phyloP scores from a whole-genome alignment of 2,329 filamentous ascomycete genomes.

The Thielaviopsis populi region DNA sequence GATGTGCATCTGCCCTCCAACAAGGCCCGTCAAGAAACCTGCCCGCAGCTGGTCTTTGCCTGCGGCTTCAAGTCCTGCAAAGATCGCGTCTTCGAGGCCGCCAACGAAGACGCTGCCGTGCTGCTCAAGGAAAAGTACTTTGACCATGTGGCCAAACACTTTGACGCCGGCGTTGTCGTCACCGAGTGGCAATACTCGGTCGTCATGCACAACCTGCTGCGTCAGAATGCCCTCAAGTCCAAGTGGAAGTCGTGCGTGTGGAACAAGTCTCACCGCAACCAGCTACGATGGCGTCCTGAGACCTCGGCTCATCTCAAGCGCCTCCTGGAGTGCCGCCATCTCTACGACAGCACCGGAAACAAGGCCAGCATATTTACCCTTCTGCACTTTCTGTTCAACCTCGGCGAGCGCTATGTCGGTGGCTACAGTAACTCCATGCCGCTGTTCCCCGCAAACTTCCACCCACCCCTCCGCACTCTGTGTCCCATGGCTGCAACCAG shows the following conservation, averaged over 20 bases:
- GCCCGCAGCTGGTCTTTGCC: conserved; percentile 31
- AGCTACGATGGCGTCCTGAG: conserved; percentile 28
- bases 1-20: conserved; percentile 29
- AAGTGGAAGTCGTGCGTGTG: conserved; percentile 33
- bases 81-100: conserved; percentile 30
- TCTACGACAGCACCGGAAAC: conserved; percentile 26
- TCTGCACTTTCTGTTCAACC: conserved; percentile 31
- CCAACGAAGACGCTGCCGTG: conserved; percentile 25
- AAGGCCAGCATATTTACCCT: conserved; percentile 21
- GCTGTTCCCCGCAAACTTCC: conserved; percentile 15
- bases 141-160: conserved; percentile 33
- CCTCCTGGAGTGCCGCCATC: conserved; percentile 31
- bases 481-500: conserved; percentile 17
- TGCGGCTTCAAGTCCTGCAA: conserved; percentile 31
- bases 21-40: conserved; percentile 28
- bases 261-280: conserved; percentile 30
- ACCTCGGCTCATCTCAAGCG: conserved; percentile 31
- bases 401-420: conserved; percentile 24
- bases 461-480: conserved; percentile 17
- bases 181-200: conserved; percentile 31
- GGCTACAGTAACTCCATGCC: conserved; percentile 26
- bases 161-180: conserved; percentile 30
- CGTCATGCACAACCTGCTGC: conserved; percentile 31
- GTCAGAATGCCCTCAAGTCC: conserved; percentile 30
- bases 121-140: conserved; percentile 30